Evolutionary conservation across 1,284 basidiomycete genomes (phyloP), one percentile per base, ranked within the genome.

Genomic region (Peniophora sp.): DNA sequence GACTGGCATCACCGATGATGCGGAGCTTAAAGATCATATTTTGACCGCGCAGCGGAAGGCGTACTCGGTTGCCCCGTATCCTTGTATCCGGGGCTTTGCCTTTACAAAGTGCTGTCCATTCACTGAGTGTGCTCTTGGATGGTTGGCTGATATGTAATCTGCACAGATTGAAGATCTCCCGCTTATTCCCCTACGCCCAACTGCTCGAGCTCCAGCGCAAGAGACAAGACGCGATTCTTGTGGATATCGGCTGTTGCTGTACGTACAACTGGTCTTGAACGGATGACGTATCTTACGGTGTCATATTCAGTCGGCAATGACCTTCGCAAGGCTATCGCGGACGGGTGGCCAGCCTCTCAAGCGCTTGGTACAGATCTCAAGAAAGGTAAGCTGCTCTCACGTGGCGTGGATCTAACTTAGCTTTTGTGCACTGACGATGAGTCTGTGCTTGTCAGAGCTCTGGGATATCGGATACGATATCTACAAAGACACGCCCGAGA

Each of bases 11-110:
- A 47, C 62, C 2, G 59, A 67, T 50, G 63, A 68, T n/a, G 60
- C 63, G 2, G 59, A 61, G 48, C 58, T 74, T 49, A 73, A 64
- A 57, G 47, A 62, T 44, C 74, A 75, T 56, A 68, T 76, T 18
- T 47, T 74, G 15, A 49, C 48, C 1, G 61, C 72, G 24, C 71
- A 70, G 50, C 52, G 45, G 32, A 62, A 65, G 50, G 73, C 72
- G 15, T 71, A 69, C 52, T 66, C 47, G 20, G 54, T 53, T 37
- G 15, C 5, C 55, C 69, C 68, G 3, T 45, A 23, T 45, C 47
- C 49, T 12, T 55, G 54, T 39, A 53, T 55, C 34, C 52, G 49
- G 15, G 22, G 14, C 20, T 55, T 51, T 47, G 27, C 35, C 3
- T 55, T 47, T 23, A 42, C 52, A 15, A 53, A 48, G 54, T 55